phyloP scores from a whole-genome alignment of 768 basidiomycete species.

The Lactarius hengduanensis region DNA sequence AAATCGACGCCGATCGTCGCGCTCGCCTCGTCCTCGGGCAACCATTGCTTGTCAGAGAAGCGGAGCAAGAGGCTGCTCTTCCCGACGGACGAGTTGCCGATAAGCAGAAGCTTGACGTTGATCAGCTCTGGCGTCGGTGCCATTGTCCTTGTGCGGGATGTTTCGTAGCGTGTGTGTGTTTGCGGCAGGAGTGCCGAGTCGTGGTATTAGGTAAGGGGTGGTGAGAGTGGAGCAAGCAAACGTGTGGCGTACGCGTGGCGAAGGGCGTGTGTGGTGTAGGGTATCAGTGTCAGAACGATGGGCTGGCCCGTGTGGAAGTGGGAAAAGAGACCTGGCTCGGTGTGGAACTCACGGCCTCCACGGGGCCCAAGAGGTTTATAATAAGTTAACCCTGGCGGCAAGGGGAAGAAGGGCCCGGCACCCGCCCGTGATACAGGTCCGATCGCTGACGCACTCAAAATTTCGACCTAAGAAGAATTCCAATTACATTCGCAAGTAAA shows the following conservation, averaged over 20 bases:
- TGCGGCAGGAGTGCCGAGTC: background rate
- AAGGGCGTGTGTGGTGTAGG: background rate
- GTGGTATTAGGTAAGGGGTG: background rate
- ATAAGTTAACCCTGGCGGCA: background rate
- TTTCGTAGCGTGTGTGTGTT: background rate
- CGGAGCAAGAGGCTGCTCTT: conserved; percentile 87
- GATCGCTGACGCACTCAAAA: background rate
- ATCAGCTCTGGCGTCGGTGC: conserved; percentile 33
- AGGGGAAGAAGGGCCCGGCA: background rate
- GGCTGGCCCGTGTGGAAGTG: background rate
- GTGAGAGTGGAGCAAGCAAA: background rate
- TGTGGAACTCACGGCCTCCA: background rate
- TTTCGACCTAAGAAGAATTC: background rate
- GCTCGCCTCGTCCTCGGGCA: conserved; percentile 85
- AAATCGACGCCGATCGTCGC: conserved; percentile 87
- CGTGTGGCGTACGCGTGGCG: background rate
- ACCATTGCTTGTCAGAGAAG: conserved; percentile 97
- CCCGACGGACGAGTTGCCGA: conserved; percentile 89
- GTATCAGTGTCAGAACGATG: background rate
- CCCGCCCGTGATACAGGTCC: background rate
- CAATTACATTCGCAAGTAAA: conserved; percentile 13
- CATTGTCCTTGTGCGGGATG: conserved; percentile 1
- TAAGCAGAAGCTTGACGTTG: conserved; percentile 81
- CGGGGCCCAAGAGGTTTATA: background rate
- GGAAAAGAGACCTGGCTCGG: background rate